phyloP scores from a whole-genome alignment of 1,284 basidiomycete species.

The Taiwanofungus camphoratus region DNA sequence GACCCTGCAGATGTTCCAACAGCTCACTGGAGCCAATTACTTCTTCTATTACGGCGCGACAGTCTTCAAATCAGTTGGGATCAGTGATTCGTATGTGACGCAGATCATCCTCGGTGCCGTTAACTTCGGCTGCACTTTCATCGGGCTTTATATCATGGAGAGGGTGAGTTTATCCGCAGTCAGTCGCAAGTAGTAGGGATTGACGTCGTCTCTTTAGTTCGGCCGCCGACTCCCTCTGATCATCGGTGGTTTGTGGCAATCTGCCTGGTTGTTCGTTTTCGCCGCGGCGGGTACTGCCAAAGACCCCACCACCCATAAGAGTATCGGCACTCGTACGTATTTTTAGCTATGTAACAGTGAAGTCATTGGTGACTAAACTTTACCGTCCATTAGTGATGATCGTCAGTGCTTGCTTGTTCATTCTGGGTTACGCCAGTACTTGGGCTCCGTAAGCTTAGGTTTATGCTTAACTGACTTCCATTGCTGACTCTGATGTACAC shows the following conservation, averaged over 20 bases:
- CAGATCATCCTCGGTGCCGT: constrained; percentile 71
- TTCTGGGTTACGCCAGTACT: constrained; percentile 71
- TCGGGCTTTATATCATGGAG: constrained; percentile 68
- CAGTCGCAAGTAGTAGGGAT: constrained; percentile 1
- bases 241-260: constrained; percentile 68
- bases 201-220: constrained; percentile 39
- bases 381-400: constrained; percentile 52
- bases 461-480: background rate
- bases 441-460: constrained; percentile 51
- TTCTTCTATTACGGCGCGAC: constrained; percentile 73
- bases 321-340: constrained; percentile 47
- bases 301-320: constrained; percentile 41
- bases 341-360: background rate
- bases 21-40: constrained; percentile 69
- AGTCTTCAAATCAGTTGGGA: constrained; percentile 64
- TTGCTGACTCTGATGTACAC: constrained; percentile 1
- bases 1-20: constrained; percentile 67
- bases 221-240: constrained; percentile 62
- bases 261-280: constrained; percentile 73
- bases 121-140: constrained; percentile 67
- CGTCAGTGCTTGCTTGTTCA: constrained; percentile 74
- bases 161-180: constrained; percentile 35
- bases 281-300: constrained; percentile 69
- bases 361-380: background rate
- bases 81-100: constrained; percentile 61